Base-by-base conservation (phyloP, 371 early-diverging fungal species). In the Coemansia sp. region DNA sequence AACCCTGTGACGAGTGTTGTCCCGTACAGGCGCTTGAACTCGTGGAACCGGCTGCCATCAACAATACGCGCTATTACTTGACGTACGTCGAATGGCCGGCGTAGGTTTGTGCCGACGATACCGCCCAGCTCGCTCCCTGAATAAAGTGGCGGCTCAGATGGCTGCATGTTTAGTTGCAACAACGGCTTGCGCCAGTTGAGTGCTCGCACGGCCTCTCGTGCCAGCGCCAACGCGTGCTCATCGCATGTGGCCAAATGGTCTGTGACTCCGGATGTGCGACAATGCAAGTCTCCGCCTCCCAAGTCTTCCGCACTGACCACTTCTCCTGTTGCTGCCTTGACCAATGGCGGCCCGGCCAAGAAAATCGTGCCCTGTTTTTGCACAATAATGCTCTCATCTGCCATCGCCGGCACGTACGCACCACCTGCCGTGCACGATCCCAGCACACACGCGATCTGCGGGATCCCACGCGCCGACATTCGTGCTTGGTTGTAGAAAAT, bases 401-500 rank as follows among this genome's bases (percentile, higher is more conserved):
- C 94, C 98, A 98, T 98, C 28, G 97, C 97, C 44, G 98, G 98
- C 18, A 97, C 96, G 79, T 98, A 98, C 6, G 98, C 98, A 65
- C 98, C 98, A 74, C 94, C 98, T 23, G 98, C 98, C n/a, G 97
- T 96, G 86, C 97, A 98, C 7, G 94, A 94, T 9, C 99, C 99
- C 87, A 98, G 85, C 9, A 98, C 99, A 53, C 95, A 93, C 33
- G 99, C 97, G 55, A 98, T 90, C 83, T 97, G 95, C 52, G 96
- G 95, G 58, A 96, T 95, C 39, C 93, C 93, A 78, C 80, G 81
- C 7, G 90, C 85, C 5, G 96, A 95, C 93, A 98, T 90, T 65
- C 85, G 94, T 59, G 95, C 93, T 82, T 97, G 96, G 81, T 97
- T 97, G 81, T 84, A 98, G 72, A 98, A 97, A 62, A 96, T 97